phyloP scores from a whole-genome alignment of 176 grass and related monocot species.

The Carex cristatella region DNA sequence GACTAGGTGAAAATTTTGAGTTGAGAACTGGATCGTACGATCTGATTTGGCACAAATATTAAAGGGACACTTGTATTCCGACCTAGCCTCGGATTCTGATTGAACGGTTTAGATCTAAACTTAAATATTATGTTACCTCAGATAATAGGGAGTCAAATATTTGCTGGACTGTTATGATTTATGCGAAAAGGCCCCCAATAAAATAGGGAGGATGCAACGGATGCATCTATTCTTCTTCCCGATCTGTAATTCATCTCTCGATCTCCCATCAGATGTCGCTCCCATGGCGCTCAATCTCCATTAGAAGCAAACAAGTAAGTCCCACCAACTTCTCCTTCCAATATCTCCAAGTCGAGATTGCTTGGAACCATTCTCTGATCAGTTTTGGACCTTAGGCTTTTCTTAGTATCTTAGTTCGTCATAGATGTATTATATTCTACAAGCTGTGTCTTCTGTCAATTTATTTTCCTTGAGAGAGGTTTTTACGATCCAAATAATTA shows the following conservation, averaged over 20 bases:
- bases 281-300: slow-evolving; percentile 28
- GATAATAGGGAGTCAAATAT: neutral
- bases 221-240: neutral
- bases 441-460: neutral
- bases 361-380: neutral
- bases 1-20: too few relatives aligned
- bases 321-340: neutral
- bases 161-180: neutral
- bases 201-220: neutral
- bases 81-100: too few relatives aligned
- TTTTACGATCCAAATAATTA: neutral
- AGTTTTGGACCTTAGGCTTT: neutral
- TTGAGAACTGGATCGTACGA: too few relatives aligned
- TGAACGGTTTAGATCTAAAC: too few relatives aligned
- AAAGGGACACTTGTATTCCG: too few relatives aligned
- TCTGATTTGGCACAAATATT: too few relatives aligned
- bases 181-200: slow-evolving; percentile 6
- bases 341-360: neutral
- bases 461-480: neutral
- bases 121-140: too few relatives aligned
- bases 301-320: slow-evolving; percentile 22
- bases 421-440: neutral
- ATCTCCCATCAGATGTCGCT: slow-evolving; percentile 21
- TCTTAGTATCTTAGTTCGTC: neutral
- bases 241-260: neutral